Conservation (phyloP, 2,329 filamentous ascomycete species). For the Trichoderma polysporum region DNA sequence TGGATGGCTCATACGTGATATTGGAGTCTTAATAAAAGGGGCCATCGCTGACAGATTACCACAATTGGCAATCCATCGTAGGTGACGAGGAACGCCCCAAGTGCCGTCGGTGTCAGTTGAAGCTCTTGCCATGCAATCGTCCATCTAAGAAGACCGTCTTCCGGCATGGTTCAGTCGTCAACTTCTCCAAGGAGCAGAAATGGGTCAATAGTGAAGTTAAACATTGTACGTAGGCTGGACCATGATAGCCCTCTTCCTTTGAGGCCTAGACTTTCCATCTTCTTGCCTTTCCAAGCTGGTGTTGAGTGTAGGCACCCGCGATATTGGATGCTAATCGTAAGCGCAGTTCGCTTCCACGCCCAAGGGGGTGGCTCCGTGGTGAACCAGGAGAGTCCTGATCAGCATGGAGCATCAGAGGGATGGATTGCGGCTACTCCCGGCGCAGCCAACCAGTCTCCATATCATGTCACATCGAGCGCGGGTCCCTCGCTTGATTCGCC, state of each 20-base stretch:
- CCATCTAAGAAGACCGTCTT: constrained; percentile 40
- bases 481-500: neutral
- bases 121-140: constrained; percentile 36
- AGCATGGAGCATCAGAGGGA: neutral
- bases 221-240: constrained; percentile 33
- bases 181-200: constrained; percentile 37
- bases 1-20: neutral
- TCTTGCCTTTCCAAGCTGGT: neutral
- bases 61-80: constrained; percentile 20
- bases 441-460: neutral
- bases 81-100: constrained; percentile 41
- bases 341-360: constrained; percentile 25
- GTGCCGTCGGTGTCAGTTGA: constrained; percentile 37
- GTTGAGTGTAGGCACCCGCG: neutral
- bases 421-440: constrained; percentile 4
- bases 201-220: constrained; percentile 39
- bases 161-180: constrained; percentile 34
- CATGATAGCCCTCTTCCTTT: too few species aligned
- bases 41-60: constrained; percentile 6
- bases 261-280: neutral
- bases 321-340: neutral
- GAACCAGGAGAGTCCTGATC: constrained; percentile 1
- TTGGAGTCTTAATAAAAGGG: neutral
- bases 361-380: constrained; percentile 21
- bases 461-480: neutral